Base-by-base conservation (phyloP, 345 rosid species). In the Lepidium sativum region DNA sequence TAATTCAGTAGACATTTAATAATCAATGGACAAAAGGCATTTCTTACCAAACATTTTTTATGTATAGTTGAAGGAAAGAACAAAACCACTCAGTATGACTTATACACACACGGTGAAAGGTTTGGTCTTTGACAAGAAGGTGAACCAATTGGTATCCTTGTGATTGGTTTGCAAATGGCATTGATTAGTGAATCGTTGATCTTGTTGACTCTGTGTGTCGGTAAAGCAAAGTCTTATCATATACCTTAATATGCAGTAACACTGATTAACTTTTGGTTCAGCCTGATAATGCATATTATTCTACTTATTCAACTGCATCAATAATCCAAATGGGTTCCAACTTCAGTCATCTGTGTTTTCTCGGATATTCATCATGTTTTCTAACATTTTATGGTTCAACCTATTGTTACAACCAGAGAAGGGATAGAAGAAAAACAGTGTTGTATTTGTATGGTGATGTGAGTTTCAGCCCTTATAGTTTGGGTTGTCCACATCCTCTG, bases 401-500 rank as follows among this genome's bases (percentile, higher is more conserved):
- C 23, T 60, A 15, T 27, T 57, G 20, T 32, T 50, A 51, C 54
- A 60, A 42, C 47, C 54, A 61, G 32, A 27, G 38, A 25, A 34
- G 4, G 7, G 20, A 13, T 12, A 14, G 16, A 12, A 2, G 3
- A 52, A 39, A 49, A 50, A 34, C 5, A 40, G 6, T 50, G 4
- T 1, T 14, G 32, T 60, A 32, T 61, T 62, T 45, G 63, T 62
- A 63, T 54, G 37, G 21, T 31, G 41, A 40, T 12, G 18, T 13
- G 66, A 41, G 67, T 23, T 58, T 72, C 25, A 34, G 34, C 33
- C 35, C 47, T 73, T 68, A 80, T 71, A 85, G 71, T 74, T 79
- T 82, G 72, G 69, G 59, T 35, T 78, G 81, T 50, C 77, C 81
- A 54, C 80, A 69, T 21, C 87, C 96, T 59, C 90, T 84, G 67